Evolutionary conservation across 2,329 filamentous ascomycete genomes (phyloP), one percentile per base, ranked within the genome.

Genomic region (Pseudofabraea citricarpa): DNA sequence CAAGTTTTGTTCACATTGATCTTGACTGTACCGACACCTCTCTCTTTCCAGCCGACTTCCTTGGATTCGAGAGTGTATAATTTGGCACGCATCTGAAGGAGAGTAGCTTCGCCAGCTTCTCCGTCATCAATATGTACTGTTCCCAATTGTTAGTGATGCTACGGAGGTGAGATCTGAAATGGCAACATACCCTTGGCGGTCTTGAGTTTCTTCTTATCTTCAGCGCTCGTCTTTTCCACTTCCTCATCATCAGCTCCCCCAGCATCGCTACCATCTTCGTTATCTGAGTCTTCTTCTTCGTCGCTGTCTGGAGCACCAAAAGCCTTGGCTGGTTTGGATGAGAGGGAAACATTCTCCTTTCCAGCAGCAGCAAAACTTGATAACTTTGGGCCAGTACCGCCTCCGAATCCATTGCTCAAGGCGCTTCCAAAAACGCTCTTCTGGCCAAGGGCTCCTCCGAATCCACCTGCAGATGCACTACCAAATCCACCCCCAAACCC

Each of bases 11-110:
- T 78, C 12, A 85, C 82, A 57, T 96, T 95, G 61, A 95, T 75
- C 67, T 93, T 93, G 54, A 95, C 73, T 55, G 84, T 85, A 35
- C 90, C 90, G 4, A 83, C 76, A 10, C 90, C 90, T 41, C 90
- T 82, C 67, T 97, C 91, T 64, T 91, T 91, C 91, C 91, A 97
- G 36, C 74, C 75, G 26, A 73, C 72, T 51, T 79, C 57, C 50
- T 61, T 60, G 5, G 56, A 79, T 51, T 85, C 81, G 56, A 93
- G 85, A 45, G 84, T 77, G 68, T 88, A 97, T 46, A 97, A 78
- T 64, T 94, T 95, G 16, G 88, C 85, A 51, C 90, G 83, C 46
- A 85, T 81, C 35, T 81, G 77, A 59, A 91, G 78, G 38, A 88
- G 68, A 2, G 86, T 91, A 16, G 74, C 73, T 63, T 97, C 91